Base-by-base conservation (phyloP, 2,329 filamentous ascomycete genomes). In the Claviceps quebecensis region DNA sequence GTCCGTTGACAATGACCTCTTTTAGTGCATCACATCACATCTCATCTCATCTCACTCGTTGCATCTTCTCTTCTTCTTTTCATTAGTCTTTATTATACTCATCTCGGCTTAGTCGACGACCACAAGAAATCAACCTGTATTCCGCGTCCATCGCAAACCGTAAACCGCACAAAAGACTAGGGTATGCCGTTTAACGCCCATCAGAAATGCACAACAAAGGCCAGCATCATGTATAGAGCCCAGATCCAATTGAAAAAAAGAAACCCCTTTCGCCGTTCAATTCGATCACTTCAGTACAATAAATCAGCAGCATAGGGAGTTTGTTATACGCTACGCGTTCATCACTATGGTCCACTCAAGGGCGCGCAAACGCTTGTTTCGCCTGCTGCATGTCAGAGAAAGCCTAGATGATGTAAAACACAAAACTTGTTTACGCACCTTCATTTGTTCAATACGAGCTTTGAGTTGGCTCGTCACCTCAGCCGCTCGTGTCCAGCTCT, bases 381-480 rank as follows among this genome's bases (percentile, higher is more conserved):
- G 60, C 60, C 60, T 62, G 17, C 19, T 13, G 11, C 17, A 8
- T 8, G 51, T 54, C 37, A 54, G 51, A 47, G 17, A 36, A 40
- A 11, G 41, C 17, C 16, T 16, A 5, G 19, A 37, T 38, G 19
- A 29, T 29, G 17, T 6, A 36, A 41, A 17, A n/a, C 1, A 38
- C 11, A 38, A 43, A 2, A 16, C 16, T 19, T 23, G 19, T 41
- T 22, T 8, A 61, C 70, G 58, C 61, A 79, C 80, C 77, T 97
- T 98, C 93, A 98, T 98, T 74, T 93, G 86, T 73, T 97, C 93
- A 67, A 98, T 98, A 65, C 93, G 81, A 49, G 91, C 89, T 73
- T 97, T 98, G 62, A 98, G 69, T 66, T 96, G 93, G 68, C 90
- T 96, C 51, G 93, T 98, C 53, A 98, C 93, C 72, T 98, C 93